Evolutionary conservation across 352 stramenopile species (phyloP).

Genomic region (Phytophthora litchii): DNA sequence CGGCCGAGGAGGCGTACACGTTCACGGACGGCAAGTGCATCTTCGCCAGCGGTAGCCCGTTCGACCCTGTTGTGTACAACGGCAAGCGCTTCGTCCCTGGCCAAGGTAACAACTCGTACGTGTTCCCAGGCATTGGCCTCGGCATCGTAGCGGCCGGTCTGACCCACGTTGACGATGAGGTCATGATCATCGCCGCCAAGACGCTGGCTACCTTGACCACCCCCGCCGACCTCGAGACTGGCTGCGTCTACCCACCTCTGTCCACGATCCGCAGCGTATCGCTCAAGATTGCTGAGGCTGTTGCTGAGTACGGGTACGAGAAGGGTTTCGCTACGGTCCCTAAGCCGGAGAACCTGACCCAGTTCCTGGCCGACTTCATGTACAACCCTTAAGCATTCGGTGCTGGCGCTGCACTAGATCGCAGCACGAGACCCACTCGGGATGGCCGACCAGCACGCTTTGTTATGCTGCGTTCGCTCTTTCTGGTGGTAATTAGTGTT

Average conservation of each 20-base stretch:
- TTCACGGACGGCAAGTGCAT: constrained; percentile 96
- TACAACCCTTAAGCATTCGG: constrained; percentile 72
- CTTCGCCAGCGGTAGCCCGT: constrained; percentile 96
- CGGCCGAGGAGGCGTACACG: constrained; percentile 95
- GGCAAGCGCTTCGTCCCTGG: constrained; percentile 84
- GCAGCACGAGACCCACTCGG: constrained; percentile 13
- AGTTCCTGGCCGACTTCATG: constrained; percentile 63
- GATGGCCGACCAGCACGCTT: background rate
- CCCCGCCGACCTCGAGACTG: constrained; percentile 89
- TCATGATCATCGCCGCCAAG: constrained; percentile 86
- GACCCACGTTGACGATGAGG: constrained; percentile 78
- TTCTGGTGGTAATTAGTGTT: constrained; percentile 34
- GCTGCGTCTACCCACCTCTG: constrained; percentile 94
- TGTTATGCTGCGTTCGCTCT: constrained; percentile 5
- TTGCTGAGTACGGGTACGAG: constrained; percentile 84
- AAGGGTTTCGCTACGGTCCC: constrained; percentile 63
- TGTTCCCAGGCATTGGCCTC: constrained; percentile 97
- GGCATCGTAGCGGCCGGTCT: constrained; percentile 89
- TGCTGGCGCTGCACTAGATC: constrained; percentile 22
- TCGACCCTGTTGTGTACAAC: constrained; percentile 93
- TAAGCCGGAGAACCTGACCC: constrained; percentile 57
- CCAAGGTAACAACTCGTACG: constrained; percentile 97
- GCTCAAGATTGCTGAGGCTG: constrained; percentile 91
- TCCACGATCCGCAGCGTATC: constrained; percentile 93
- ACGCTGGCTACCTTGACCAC: constrained; percentile 78